phyloP scores from a whole-genome alignment of 495 filamentous ascomycete species.

The Evernia prunastri region DNA sequence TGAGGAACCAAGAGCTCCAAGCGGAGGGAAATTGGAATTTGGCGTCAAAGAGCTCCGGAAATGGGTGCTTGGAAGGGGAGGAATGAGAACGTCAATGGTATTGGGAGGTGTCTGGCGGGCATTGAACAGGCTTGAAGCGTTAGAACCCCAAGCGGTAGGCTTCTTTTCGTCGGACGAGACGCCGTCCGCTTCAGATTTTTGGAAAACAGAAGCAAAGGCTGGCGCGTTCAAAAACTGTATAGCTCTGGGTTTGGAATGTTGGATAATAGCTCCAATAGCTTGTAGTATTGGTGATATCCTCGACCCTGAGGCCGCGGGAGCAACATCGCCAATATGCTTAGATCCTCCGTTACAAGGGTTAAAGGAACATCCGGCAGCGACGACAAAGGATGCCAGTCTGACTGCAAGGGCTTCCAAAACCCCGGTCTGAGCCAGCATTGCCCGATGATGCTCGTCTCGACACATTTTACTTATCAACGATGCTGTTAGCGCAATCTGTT shows the following conservation, averaged over 20 bases:
- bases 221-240: constrained; percentile 73
- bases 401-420: constrained; percentile 75
- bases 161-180: constrained; percentile 41
- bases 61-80: constrained; percentile 37
- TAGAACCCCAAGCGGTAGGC: constrained; percentile 40
- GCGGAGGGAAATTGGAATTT: constrained; percentile 50
- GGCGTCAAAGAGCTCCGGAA: constrained; percentile 33
- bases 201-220: constrained; percentile 65
- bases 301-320: constrained; percentile 51
- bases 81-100: constrained; percentile 57
- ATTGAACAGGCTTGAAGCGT: constrained; percentile 41
- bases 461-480: constrained; percentile 65
- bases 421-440: constrained; percentile 58
- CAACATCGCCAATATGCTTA: constrained; percentile 22
- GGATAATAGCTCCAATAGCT: constrained; percentile 71
- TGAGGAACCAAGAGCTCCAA: constrained; percentile 44
- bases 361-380: constrained; percentile 50
- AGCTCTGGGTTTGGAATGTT: constrained; percentile 69
- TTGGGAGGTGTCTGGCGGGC: constrained; percentile 40
- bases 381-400: constrained; percentile 67
- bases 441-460: constrained; percentile 60
- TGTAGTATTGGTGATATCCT: constrained; percentile 68
- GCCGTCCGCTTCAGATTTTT: constrained; percentile 42
- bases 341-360: constrained; percentile 30
- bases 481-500: constrained; percentile 62